A percentile compares a stretch with the other conserved stretches of the same genome.
These are phyloP conservation scores for Corrigiola litoralis DNA, from an alignment of 179 eudicot species.

Conservation along the genomic window DNA sequence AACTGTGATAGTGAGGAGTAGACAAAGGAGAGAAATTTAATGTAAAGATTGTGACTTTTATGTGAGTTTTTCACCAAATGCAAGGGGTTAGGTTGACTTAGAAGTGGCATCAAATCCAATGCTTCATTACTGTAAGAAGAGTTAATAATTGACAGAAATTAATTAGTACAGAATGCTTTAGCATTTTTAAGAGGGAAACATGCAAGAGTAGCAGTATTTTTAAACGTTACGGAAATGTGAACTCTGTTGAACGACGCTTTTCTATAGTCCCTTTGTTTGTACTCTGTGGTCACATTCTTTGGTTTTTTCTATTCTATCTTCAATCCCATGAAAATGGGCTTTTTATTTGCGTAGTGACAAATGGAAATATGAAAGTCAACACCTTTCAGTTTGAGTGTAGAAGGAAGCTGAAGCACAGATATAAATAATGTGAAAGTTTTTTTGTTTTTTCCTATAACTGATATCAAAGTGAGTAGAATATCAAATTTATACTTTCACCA, in stretches of 20 bases:
- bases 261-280: conserved; percentile 10
- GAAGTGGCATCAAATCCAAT: conserved; percentile 25
- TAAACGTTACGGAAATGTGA: conserved; percentile 18
- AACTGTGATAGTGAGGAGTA: conserved; percentile 1
- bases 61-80: conserved; percentile 23
- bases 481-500: too few species aligned
- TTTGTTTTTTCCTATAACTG: background rate
- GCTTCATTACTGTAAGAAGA: conserved; percentile 12
- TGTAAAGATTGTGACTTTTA: conserved; percentile 16
- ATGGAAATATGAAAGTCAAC: conserved; percentile 21
- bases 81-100: conserved; percentile 28
- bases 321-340: conserved; percentile 1
- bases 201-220: background rate
- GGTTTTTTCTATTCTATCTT: conserved; percentile 1
- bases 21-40: conserved; percentile 9
- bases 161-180: background rate
- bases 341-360: conserved; percentile 15
- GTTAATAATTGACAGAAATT: background rate
- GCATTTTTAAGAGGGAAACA: conserved; percentile 6
- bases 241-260: conserved; percentile 3
- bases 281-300: background rate
- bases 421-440: background rate
- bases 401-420: background rate
- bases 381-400: background rate
- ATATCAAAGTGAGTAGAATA: background rate